Base-by-base conservation (phyloP, 192 early-diverging fungal species). In the Entomortierella chlamydospora region DNA sequence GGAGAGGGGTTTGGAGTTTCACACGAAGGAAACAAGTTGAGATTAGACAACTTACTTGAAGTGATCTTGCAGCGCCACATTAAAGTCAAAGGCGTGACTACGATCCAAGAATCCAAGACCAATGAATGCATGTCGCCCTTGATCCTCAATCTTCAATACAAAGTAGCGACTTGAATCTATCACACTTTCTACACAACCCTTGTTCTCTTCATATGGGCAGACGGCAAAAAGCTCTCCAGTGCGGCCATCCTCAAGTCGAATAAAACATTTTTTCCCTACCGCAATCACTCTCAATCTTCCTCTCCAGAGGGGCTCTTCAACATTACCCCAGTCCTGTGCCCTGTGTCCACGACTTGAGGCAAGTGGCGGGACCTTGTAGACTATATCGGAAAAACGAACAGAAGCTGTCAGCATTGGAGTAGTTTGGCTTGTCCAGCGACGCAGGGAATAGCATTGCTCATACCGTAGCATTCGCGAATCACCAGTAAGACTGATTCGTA, bases 101-200 rank as follows among this genome's bases (percentile, higher is more conserved):
- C 95, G 86, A 73, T 97, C 95, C 43, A 86, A 79, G 71, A 97
- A 97, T 13, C 95, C 95, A 56, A 97, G 81, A 13, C 95, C 95
- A 61, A 97, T 84, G 73, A 91, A 95, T 22, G 94, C 93, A 73
- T 94, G 91, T 17, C 93, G 83, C 18, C 92, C 94, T 83, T 85
- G 87, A 81, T 83, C 84, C 83, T 81, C 92, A 10, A 97, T 88
- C 50, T 84, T 90, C 37, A 97, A 69, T 9, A 95, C 94, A 92
- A 97, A 97, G 76, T 95, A 97, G 10, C 95, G 88, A 52, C 87
- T 89, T 26, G 93, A 95, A 73, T 97, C 95, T 9, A 87, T 73
- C 11, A 97, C 95, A 23, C 90, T 85, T 80, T 95, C 94, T 9
- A 97, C 90, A 26, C 85, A 86, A 31, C 86, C 84, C 20, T 86